Evolutionary conservation across 208 protist species (phyloP).

Genomic region (Crithidia sp.): DNA sequence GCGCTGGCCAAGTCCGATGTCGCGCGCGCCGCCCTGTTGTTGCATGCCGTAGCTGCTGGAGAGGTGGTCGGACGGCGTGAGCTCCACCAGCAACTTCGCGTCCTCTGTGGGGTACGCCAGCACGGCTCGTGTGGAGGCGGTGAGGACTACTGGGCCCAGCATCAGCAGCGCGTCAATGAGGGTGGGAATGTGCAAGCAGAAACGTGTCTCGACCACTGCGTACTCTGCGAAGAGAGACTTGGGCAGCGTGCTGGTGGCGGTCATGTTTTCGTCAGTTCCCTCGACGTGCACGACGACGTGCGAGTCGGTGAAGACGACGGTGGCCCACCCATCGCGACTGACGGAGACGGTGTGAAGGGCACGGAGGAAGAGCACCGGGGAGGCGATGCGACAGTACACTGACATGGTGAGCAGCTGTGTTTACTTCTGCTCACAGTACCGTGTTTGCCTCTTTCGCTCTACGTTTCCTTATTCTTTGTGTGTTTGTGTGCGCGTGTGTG

Average conservation of each 20-base stretch:
- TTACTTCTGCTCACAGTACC: neutral
- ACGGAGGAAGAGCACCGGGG: conserved; percentile 60
- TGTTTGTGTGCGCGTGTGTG: neutral
- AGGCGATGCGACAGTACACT: conserved; percentile 67
- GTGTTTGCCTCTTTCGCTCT: neutral
- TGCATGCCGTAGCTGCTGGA: neutral
- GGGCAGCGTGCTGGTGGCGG: conserved; percentile 76
- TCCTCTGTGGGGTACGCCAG: conserved; percentile 64
- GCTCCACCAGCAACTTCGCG: conserved; percentile 70
- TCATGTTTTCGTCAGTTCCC: conserved; percentile 69
- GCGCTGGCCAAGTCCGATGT: conserved; percentile 20
- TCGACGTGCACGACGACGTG: conserved; percentile 76
- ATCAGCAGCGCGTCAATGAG: conserved; percentile 78
- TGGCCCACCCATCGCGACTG: conserved; percentile 68
- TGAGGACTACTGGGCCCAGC: conserved; percentile 43
- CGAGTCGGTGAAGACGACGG: conserved; percentile 63
- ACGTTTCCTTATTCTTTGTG: neutral
- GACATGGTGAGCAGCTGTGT: conserved; percentile 51
- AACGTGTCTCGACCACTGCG: conserved; percentile 55
- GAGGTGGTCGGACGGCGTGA: conserved; percentile 30
- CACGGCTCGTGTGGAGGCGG: conserved; percentile 31
- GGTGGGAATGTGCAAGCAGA: conserved; percentile 66
- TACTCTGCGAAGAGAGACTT: conserved; percentile 79
- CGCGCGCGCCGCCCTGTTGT: neutral
- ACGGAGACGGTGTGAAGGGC: conserved; percentile 58